Evolutionary conservation across 345 rosid genomes (phyloP), one percentile per base, ranked within the genome.

Genomic region (Boechera divaricarpa): DNA sequence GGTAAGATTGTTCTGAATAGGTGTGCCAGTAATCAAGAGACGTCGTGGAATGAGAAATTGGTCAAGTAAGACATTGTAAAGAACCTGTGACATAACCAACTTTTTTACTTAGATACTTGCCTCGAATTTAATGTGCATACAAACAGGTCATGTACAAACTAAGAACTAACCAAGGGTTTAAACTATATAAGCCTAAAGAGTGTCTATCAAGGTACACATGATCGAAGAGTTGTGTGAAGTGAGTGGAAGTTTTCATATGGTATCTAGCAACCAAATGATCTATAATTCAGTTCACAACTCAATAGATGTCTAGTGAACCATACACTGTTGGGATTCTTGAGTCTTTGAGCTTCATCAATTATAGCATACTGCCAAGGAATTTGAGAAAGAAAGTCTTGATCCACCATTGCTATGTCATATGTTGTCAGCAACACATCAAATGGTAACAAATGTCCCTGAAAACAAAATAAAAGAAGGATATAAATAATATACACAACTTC

Each of bases 321-420:
- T 93, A 93, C 98, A 52, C 94, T 91, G 66, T 86, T 83, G 62
- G 98, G 92, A 82, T 88, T 91, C 83, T 91, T 93, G 73, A 93
- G 97, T 72, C 98, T 83, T 78, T 93, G 97, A 75, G 97, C 97
- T 83, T 93, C 97, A 73, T 93, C 98, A 79, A 90, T 83, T 36
- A 93, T 63, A 53, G 97, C 74, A 72, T 81, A 91, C 21, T 82
- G 84, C 98, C 97, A 93, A 12, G 90, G 91, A 76, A 93, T 82
- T 79, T 93, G 98, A 79, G 86, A 88, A 78, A 93, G 95, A 79
- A 91, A 93, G 53, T 88, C 89, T 48, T 86, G 89, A 83, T 91
- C 98, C 78, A 87, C 66, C 82, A 93, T 63, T 49, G 85, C 90
- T 60, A 86, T 82, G 69, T 88, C 97, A 83, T 89, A 93, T 54